Conservation (phyloP, 225 moss, liverwort and hornwort genomes). For the Pseudisothecium myosuroides region DNA sequence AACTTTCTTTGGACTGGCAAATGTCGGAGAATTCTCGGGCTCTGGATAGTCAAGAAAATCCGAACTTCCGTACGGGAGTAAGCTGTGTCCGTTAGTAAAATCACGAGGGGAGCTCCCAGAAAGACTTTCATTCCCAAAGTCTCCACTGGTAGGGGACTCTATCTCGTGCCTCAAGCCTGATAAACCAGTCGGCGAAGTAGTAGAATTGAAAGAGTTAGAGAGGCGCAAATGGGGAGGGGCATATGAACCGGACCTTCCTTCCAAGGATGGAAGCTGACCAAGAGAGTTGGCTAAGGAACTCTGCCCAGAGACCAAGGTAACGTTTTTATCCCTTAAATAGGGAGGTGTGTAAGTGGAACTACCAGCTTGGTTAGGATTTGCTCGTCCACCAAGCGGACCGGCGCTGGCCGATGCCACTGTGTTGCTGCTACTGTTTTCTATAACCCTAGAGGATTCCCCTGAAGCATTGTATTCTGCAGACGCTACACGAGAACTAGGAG, state of each 20-base stretch:
- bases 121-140: constrained; percentile 17
- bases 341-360: constrained; percentile 28
- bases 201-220: constrained; percentile 10
- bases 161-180: constrained; percentile 11
- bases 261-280: constrained; percentile 9
- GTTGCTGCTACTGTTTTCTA: not conserved
- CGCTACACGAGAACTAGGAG: constrained; percentile 6
- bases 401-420: not conserved
- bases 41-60: constrained; percentile 33
- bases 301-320: not conserved
- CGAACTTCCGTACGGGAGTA: constrained; percentile 29
- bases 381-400: not conserved
- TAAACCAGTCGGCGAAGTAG: constrained; percentile 5
- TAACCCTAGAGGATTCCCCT: not conserved
- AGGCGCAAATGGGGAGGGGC: constrained; percentile 31
- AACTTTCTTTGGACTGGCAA: not conserved
- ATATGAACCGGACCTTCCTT: constrained; percentile 17
- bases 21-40: not conserved
- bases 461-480: constrained; percentile 3
- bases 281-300: not conserved
- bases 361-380: not conserved
- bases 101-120: constrained; percentile 9
- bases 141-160: constrained; percentile 5
- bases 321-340: constrained; percentile 15
- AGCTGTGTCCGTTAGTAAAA: constrained; percentile 25